These are phyloP conservation scores for Coemansia sp. DNA, from an alignment of 192 early-diverging fungal genomes.

Conservation along the genomic window DNA sequence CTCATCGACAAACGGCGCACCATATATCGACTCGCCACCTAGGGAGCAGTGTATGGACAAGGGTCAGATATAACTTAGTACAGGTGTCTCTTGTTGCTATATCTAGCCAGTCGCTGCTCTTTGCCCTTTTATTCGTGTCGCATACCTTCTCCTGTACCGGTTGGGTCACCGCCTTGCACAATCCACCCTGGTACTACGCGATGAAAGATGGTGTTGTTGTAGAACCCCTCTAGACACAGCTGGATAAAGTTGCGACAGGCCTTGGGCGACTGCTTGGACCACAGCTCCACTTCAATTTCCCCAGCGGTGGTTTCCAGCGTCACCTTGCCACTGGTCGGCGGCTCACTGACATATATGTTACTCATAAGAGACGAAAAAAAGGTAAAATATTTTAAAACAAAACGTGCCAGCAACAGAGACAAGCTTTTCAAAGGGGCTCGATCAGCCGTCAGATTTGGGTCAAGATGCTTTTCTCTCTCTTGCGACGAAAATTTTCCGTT, in stretches of 20 bases:
- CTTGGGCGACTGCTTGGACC: conserved; percentile 92
- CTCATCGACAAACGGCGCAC: conserved; percentile 85
- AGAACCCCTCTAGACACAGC: conserved; percentile 88
- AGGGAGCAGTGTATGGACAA: background rate
- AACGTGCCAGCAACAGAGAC: background rate
- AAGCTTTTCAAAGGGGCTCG: background rate
- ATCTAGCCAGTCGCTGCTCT: background rate
- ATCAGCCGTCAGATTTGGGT: background rate
- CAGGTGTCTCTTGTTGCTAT: background rate
- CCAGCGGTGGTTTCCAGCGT: conserved; percentile 84
- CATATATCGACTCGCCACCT: conserved; percentile 90
- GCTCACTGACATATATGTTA: conserved; percentile 51
- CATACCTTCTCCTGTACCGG: conserved; percentile 70
- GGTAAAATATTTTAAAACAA: background rate
- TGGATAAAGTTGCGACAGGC: conserved; percentile 96
- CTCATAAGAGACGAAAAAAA: conserved; percentile 27
- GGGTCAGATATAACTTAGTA: background rate
- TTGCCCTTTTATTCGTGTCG: background rate
- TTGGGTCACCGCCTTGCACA: conserved; percentile 94
- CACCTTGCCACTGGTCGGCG: conserved; percentile 69
- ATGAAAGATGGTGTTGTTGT: conserved; percentile 88
- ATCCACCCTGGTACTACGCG: conserved; percentile 89
- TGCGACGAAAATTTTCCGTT: background rate
- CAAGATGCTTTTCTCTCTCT: background rate
- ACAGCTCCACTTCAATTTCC: conserved; percentile 90